A percentile compares a stretch with the other conserved stretches of the same genome.
Conservation (phyloP, 352 stramenopile genomes). For the Phytophthora tubulina region DNA sequence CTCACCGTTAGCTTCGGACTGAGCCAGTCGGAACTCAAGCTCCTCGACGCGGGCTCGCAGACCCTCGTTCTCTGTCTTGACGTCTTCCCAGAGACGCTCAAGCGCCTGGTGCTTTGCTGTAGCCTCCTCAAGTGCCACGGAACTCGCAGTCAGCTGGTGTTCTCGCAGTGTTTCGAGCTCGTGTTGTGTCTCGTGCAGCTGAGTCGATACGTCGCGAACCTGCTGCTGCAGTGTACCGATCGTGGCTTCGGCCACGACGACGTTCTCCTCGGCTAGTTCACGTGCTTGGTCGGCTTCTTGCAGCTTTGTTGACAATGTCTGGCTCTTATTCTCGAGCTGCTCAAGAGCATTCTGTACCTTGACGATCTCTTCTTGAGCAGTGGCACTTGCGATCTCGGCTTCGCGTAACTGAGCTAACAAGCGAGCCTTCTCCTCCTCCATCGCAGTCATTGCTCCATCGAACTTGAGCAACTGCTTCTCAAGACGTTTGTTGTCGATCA, state of each 20-base stretch:
- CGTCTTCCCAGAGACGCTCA: conserved; percentile 61
- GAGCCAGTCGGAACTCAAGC: conserved; percentile 55
- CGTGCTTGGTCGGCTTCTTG: conserved; percentile 41
- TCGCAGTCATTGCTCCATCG: conserved; percentile 53
- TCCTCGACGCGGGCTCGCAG: conserved; percentile 72
- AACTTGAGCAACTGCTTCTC: conserved; percentile 55
- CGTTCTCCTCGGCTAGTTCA: conserved; percentile 39
- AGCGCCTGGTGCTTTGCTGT: conserved; percentile 67
- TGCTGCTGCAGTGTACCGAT: conserved; percentile 64
- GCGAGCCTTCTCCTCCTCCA: conserved; percentile 62
- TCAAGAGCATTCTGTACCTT: conserved; percentile 47
- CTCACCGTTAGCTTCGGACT: conserved; percentile 48
- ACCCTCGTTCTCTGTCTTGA: conserved; percentile 62
- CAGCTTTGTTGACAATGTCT: conserved; percentile 40
- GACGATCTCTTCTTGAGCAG: conserved; percentile 43
- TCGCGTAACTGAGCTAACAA: conserved; percentile 54
- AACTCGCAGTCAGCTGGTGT: conserved; percentile 57
- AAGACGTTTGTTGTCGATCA: conserved; percentile 51
- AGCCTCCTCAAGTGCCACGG: conserved; percentile 54
- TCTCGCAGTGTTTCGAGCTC: conserved; percentile 58
- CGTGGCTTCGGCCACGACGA: conserved; percentile 42
- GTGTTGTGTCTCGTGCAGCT: conserved; percentile 57
- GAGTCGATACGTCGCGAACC: conserved; percentile 65
- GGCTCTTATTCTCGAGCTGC: conserved; percentile 43
- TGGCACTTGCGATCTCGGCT: conserved; percentile 52